Evolutionary conservation across 2,329 filamentous ascomycete species (phyloP).

Genomic region (Penicillium verrucosum): DNA sequence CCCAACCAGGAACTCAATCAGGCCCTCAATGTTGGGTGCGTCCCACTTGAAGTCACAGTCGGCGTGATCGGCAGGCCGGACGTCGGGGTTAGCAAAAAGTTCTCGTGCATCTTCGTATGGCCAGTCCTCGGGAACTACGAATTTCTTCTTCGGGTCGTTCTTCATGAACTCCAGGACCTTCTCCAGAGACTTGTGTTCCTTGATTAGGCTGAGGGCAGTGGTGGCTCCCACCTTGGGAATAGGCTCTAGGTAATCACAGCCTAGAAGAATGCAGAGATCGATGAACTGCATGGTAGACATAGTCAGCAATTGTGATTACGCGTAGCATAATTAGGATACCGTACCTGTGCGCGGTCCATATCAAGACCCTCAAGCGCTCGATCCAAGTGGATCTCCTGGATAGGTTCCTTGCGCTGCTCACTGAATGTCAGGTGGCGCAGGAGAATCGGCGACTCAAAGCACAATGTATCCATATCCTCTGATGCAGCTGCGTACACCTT

Average conservation of each 20-base stretch:
- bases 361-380: constrained; percentile 80
- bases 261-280: constrained; percentile 93
- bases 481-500: constrained; percentile 97
- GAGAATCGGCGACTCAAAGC: constrained; percentile 88
- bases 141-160: constrained; percentile 74
- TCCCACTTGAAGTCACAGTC: constrained; percentile 99
- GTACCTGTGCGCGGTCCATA: constrained; percentile 83
- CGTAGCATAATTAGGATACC: constrained; percentile 7
- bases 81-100: constrained; percentile 88
- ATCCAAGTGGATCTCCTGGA: constrained; percentile 88
- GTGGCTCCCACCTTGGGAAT: constrained; percentile 91
- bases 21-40: constrained; percentile 80
- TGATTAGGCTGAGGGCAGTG: constrained; percentile 90
- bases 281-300: constrained; percentile 65
- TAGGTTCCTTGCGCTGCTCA: constrained; percentile 95
- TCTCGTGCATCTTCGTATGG: constrained; percentile 87
- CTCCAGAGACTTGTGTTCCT: constrained; percentile 84
- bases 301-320: constrained; percentile 4
- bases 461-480: constrained; percentile 98
- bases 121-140: constrained; percentile 90
- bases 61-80: constrained; percentile 74
- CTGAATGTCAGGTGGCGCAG: constrained; percentile 93
- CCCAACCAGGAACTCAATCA: constrained; percentile 82
- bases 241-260: constrained; percentile 96
- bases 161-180: constrained; percentile 79